Base-by-base conservation (phyloP, 345 rosid species). In the Salix koriyanagi region DNA sequence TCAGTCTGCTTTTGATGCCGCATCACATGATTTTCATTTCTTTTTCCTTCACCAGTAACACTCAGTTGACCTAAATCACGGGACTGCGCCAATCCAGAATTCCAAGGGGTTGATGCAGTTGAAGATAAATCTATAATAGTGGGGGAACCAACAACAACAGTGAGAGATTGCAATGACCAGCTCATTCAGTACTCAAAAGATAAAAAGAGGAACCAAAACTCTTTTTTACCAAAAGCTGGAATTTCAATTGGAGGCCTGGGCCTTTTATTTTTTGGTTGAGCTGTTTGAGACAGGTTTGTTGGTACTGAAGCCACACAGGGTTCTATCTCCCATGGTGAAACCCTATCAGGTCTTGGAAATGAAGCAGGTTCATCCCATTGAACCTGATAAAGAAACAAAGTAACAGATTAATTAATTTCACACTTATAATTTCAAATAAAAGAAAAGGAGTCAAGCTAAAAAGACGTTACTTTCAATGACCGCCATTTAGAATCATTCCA, bases 301-400 rank as follows among this genome's bases (percentile, higher is more conserved):
- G 86, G 81, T 65, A 72, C 88, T 7, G 90, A 85, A 70, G 91
- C 80, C 56, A 77, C 80, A 77, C 86, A 91, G 4, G 94, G 91
- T 76, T 96, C 97, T 28, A 93, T 86, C 79, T 96, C 99, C 99
- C 99, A 96, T 23, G 97, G 93, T 3, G 99, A 96, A 86, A 96
- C 96, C 87, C 85, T 87, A 46, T 90, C 89, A 8, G 96, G 99
- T 84, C 98, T 91, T 75, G 76, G 79, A 65, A 93, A 84, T 12
- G 94, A 85, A 64, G 99, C 94, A 69, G 90, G 90, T 79, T 93
- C 99, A 83, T 96, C 99, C 99, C 99, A 96, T 46, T 92, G 98
- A 79, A 91, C 93, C 99, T 96, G 79, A 14, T 21, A 32, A 8
- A 13, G 65, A 70, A 30, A 8, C 21, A 32, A 3, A 32, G 5